Evolutionary conservation across 1,139 yeast genomes (phyloP).

Genomic region (Candida labiduridarum): DNA sequence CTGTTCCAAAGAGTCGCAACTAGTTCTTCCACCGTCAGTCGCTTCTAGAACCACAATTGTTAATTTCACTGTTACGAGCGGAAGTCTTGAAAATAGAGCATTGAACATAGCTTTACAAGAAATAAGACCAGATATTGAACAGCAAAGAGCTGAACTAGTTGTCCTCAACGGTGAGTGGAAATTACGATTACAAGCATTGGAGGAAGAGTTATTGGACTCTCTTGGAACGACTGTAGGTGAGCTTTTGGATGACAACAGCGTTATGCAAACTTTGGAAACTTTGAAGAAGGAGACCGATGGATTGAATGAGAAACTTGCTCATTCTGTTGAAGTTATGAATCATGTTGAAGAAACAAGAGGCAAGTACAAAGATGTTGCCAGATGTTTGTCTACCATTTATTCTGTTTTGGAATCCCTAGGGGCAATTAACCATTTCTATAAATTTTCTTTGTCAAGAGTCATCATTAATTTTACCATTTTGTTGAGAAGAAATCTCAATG

Average conservation of each 20-base stretch:
- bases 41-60: conserved; percentile 62
- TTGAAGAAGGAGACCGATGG: conserved; percentile 65
- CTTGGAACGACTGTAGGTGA: conserved; percentile 62
- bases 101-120: conserved; percentile 57
- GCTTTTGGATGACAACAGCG: conserved; percentile 66
- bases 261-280: conserved; percentile 61
- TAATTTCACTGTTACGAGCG: conserved; percentile 72
- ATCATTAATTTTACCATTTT: conserved; percentile 42
- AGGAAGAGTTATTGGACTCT: conserved; percentile 59
- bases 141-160: conserved; percentile 54
- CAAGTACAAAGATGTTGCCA: conserved; percentile 56
- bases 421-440: conserved; percentile 54
- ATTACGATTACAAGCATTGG: conserved; percentile 56
- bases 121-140: conserved; percentile 70
- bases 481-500: conserved; percentile 26
- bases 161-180: conserved; percentile 63
- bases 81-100: conserved; percentile 65
- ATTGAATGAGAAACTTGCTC: conserved; percentile 55
- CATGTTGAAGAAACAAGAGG: conserved; percentile 52
- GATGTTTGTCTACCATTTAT: conserved; percentile 54
- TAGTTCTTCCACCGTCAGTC: conserved; percentile 55
- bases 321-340: conserved; percentile 55
- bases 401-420: conserved; percentile 45
- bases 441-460: conserved; percentile 56
- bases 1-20: conserved; percentile 60